phyloP scores from a whole-genome alignment of 495 filamentous ascomycete species.

The Penicillium pancosmium region DNA sequence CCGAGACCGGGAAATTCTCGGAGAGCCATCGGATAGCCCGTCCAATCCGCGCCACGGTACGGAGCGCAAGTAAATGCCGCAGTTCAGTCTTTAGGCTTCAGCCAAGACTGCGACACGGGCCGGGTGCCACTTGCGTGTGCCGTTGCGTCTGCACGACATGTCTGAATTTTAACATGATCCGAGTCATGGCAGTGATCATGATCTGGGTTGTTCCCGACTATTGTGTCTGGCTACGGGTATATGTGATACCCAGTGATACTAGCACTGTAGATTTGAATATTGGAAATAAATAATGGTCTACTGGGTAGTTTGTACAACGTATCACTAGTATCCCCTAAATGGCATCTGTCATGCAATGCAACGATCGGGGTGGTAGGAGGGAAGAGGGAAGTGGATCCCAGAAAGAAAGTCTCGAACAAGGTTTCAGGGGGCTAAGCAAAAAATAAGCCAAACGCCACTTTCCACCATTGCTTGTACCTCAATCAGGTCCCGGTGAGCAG shows the following conservation, averaged over 20 bases:
- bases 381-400: not conserved
- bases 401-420: not conserved
- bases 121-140: constrained; percentile 5
- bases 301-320: too few relatives aligned
- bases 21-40: constrained; percentile 15
- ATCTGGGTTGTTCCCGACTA: not conserved
- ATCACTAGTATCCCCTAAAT: too few relatives aligned
- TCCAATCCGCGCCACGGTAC: constrained; percentile 26
- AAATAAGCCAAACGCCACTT: not conserved
- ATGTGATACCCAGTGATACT: too few relatives aligned
- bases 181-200: too few relatives aligned
- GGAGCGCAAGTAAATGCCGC: constrained; percentile 16
- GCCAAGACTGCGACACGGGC: constrained; percentile 15
- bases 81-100: constrained; percentile 10
- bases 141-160: not conserved
- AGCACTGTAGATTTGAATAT: too few relatives aligned
- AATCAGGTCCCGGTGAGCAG: not conserved
- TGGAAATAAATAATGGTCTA: too few relatives aligned
- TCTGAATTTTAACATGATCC: not conserved
- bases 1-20: constrained; percentile 20
- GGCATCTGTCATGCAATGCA: not conserved
- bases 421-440: not conserved
- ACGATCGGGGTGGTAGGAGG: not conserved
- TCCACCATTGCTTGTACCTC: not conserved
- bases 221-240: too few relatives aligned